phyloP scores from a whole-genome alignment of 495 filamentous ascomycete species.

The Penicillium fimorum region DNA sequence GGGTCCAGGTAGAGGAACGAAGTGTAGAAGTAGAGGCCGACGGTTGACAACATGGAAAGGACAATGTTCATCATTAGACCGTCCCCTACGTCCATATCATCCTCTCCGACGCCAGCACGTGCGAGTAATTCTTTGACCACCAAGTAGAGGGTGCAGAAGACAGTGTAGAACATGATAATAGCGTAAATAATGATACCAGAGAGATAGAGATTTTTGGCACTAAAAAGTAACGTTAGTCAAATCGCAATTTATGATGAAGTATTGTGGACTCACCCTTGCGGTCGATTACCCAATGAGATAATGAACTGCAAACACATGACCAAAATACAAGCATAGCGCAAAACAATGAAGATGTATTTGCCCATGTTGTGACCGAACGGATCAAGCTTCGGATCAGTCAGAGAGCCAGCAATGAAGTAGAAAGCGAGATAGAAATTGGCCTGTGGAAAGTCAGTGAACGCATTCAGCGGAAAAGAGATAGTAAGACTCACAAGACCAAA shows the following conservation, averaged over 20 bases:
- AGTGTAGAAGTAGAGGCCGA: slow-evolving; percentile 95
- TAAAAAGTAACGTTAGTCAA: slow-evolving; percentile 22
- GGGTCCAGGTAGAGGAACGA: slow-evolving; percentile 95
- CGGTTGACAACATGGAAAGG: slow-evolving; percentile 80
- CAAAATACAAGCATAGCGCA: slow-evolving; percentile 81
- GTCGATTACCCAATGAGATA: slow-evolving; percentile 95
- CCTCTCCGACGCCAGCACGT: slow-evolving; percentile 37
- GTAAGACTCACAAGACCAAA: slow-evolving; percentile 70
- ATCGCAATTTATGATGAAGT: background rate
- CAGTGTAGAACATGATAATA: slow-evolving; percentile 95
- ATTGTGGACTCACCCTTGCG: slow-evolving; percentile 66
- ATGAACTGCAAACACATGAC: slow-evolving; percentile 96
- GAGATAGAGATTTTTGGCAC: slow-evolving; percentile 86
- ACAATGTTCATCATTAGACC: slow-evolving; percentile 94
- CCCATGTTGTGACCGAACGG: slow-evolving; percentile 88
- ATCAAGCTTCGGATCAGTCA: slow-evolving; percentile 76
- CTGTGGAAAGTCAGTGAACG: slow-evolving; percentile 28
- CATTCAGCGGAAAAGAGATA: background rate
- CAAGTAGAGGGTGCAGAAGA: slow-evolving; percentile 83
- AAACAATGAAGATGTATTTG: slow-evolving; percentile 77
- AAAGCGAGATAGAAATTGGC: slow-evolving; percentile 99
- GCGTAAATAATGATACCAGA: slow-evolving; percentile 81
- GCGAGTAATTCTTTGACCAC: slow-evolving; percentile 73
- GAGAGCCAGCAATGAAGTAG: slow-evolving; percentile 96
- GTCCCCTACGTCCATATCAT: slow-evolving; percentile 62